A percentile compares a stretch with the other conserved stretches of the same genome.
Conservation (phyloP, 1,139 yeast species). For the Magnusiomyces suaveolens region DNA sequence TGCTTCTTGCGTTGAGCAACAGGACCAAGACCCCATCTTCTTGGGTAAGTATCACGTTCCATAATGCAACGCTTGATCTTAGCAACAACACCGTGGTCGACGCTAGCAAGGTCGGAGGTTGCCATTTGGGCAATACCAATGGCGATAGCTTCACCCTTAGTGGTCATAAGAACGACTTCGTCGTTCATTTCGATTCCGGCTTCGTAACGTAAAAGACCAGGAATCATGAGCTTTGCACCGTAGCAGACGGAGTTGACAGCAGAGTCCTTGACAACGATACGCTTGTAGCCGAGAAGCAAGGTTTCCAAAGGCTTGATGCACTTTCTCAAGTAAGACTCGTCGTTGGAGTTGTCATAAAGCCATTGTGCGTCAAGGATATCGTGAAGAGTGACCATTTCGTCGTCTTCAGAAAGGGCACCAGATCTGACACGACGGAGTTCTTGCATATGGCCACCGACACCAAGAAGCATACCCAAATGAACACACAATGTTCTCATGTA, state of each 20-base stretch:
- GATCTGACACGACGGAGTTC: slow-evolving; percentile 98
- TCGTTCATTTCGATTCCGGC: slow-evolving; percentile 95
- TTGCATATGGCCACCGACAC: slow-evolving; percentile 99
- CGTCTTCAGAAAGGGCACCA: slow-evolving; percentile 87
- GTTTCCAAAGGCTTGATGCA: slow-evolving; percentile 94
- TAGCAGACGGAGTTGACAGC: slow-evolving; percentile 98
- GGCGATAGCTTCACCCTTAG: slow-evolving; percentile 99
- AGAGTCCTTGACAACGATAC: slow-evolving; percentile 95
- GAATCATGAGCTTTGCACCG: slow-evolving; percentile 98
- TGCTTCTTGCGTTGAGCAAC: slow-evolving; percentile 98
- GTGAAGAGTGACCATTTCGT: slow-evolving; percentile 88
- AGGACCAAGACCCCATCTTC: slow-evolving; percentile 99
- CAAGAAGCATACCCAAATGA: slow-evolving; percentile 93
- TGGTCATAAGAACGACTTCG: slow-evolving; percentile 95
- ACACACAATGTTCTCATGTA: slow-evolving; percentile 99
- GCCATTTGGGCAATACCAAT: slow-evolving; percentile 98
- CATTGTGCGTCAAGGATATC: slow-evolving; percentile 98
- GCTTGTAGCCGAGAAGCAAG: slow-evolving; percentile 84
- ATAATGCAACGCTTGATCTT: slow-evolving; percentile 97
- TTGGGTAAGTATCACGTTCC: slow-evolving; percentile 98
- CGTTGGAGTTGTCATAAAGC: slow-evolving; percentile 94
- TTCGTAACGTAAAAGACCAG: slow-evolving; percentile 94
- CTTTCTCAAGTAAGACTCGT: slow-evolving; percentile 88
- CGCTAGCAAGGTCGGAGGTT: slow-evolving; percentile 87
- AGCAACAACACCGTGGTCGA: slow-evolving; percentile 98